Evolutionary conservation across 1,284 basidiomycete species (phyloP).

Genomic region (Heterobasidion occidentale): DNA sequence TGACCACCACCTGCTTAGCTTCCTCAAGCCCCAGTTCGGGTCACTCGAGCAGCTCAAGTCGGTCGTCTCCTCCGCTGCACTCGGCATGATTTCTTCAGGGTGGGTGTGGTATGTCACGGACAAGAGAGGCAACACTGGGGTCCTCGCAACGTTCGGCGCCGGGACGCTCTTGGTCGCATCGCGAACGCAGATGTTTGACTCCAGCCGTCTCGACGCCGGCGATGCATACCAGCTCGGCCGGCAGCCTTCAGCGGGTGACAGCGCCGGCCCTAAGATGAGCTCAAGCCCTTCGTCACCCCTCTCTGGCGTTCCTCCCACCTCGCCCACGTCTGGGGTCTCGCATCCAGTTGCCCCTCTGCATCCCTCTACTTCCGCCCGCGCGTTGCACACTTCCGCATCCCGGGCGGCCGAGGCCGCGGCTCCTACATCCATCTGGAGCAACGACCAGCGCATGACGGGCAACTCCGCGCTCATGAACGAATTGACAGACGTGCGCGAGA

Average conservation of each 20-base stretch:
- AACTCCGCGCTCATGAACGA: not conserved
- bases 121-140: slow-evolving; percentile 51
- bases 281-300: slow-evolving; percentile 3
- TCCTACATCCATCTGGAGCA: not conserved
- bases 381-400: slow-evolving; percentile 10
- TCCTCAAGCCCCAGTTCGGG: slow-evolving; percentile 51
- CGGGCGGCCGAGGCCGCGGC: slow-evolving; percentile 8
- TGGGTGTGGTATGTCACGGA: slow-evolving; percentile 87
- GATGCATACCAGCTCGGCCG: slow-evolving; percentile 9
- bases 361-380: slow-evolving; percentile 19
- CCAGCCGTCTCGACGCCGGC: slow-evolving; percentile 28
- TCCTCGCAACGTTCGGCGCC: slow-evolving; percentile 82
- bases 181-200: slow-evolving; percentile 8
- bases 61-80: slow-evolving; percentile 67
- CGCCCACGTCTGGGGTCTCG: slow-evolving; percentile 24
- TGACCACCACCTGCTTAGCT: slow-evolving; percentile 24
- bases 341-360: slow-evolving; percentile 14
- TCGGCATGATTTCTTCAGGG: slow-evolving; percentile 77
- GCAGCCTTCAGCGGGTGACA: not conserved
- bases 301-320: slow-evolving; percentile 13
- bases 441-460: not conserved
- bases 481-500: not conserved
- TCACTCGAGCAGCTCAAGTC: slow-evolving; percentile 68
- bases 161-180: slow-evolving; percentile 77
- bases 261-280: not conserved